Evolutionary conservation across 140 eudicot genomes (phyloP).

Genomic region (Bidens hawaiensis): DNA sequence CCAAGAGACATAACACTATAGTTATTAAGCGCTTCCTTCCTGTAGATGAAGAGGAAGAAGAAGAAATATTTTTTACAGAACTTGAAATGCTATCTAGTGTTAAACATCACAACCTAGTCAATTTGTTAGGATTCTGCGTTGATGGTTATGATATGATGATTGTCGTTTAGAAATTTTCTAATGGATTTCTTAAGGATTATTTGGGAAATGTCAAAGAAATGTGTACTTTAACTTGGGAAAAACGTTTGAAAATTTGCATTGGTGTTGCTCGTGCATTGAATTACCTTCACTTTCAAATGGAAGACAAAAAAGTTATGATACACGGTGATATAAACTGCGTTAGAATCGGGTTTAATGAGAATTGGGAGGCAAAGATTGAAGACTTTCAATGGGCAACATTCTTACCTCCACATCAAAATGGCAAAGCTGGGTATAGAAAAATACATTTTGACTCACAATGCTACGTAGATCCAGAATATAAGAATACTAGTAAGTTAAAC

Average conservation of each 20-base stretch:
- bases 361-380: too few relatives aligned
- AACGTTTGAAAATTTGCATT: too few relatives aligned
- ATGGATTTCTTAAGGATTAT: slow-evolving; percentile 1
- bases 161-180: background rate
- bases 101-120: slow-evolving; percentile 1
- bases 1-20: background rate
- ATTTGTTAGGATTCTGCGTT: background rate
- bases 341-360: too few relatives aligned
- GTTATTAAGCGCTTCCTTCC: background rate
- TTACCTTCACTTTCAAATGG: too few relatives aligned
- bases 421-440: too few relatives aligned
- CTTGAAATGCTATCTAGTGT: background rate
- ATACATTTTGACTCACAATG: background rate
- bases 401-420: too few relatives aligned
- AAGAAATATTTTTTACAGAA: background rate
- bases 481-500: background rate
- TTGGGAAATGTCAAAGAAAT: background rate
- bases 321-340: too few relatives aligned
- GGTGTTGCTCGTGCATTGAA: too few relatives aligned
- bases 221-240: too few relatives aligned
- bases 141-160: background rate
- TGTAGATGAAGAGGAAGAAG: background rate
- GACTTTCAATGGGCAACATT: too few relatives aligned
- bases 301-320: too few relatives aligned
- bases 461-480: background rate